Base-by-base conservation (phyloP, 148 eudicot species). In the Chenopodium quinoa region DNA sequence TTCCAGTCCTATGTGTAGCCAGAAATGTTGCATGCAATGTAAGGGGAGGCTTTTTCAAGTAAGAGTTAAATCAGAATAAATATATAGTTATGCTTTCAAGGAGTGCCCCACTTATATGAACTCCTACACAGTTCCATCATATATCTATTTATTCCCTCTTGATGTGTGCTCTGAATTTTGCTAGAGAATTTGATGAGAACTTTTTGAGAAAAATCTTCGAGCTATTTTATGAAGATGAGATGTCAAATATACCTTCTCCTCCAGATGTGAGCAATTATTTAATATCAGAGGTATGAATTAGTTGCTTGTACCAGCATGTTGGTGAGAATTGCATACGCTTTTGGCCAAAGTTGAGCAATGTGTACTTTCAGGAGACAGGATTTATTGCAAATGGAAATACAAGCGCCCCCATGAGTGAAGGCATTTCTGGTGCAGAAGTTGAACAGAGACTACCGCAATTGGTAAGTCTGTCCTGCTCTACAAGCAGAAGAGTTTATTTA, bases 1-100 rank as follows among this genome's bases (percentile, higher is more conserved):
- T 96, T 82, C 98, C 99, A 27, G 98, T 96, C 81, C 89, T 96
- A 8, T 96, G 99, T 72, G 98, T 96, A 82, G 98, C 97, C 73
- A 90, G 99, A 85, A 96, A 96, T 88, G 98, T 96, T 71, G 99
- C 99, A 27, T 96, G 99, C 90, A 94, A 92, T 86, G 97, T 94
- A 62, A 90, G 99, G 90, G 98, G 94, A 80, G 90, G 99, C 50
- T 96, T 96, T 83, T 96, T 93, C 89, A 96, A 88, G 99, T 94
- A 82, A 90, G 95, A 82, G 72, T 68, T 63, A 34, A 19, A 11
- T 20, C 16, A 54, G 20, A 25, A 13, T 32, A 1, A 48, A 63
- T 80, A 63, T 7, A 25, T 37, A 25, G n/a, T 27, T 84, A 47
- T 76, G 31, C 54, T 70, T 22, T 23, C 60, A 47, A 76, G 32